Evolutionary conservation across 2,329 filamentous ascomycete species (phyloP), one percentile per base, ranked within the genome.

Genomic region (Xylaria sp.): DNA sequence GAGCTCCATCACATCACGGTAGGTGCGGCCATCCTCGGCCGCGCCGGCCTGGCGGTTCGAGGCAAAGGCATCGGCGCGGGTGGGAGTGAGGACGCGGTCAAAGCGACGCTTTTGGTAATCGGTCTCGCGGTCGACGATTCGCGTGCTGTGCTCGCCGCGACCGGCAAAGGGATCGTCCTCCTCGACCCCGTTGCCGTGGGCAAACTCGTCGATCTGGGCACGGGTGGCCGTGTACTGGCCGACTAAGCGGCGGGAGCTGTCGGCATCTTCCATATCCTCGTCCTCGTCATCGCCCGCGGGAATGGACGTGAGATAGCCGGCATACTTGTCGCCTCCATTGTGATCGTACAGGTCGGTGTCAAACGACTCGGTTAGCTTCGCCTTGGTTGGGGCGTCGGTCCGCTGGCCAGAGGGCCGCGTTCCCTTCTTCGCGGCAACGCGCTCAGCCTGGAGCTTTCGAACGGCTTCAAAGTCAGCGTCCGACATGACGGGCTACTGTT

Each of bases 61-160:
- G 30, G 92, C 91, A 77, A 97, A 97, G 0, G 93, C 91, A 78
- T 97, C 94, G 69, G 90, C 93, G 76, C 93, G 90, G 9, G 93
- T 94, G 4, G 94, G 94, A 25, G 93, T 96, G 70, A 98, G 85
- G 60, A 89, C 90, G 69, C 96, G 93, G 78, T 97, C 91, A 80
- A 97, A 97, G 67, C 94, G 90, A 72, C 94, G 93, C 82, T 97
- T 97, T 82, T 99, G 97, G 79, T 99, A 99, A 78, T 98, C 95
- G 71, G 94, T 97, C 84, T 98, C 95, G 76, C 96, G 91, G 78
- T 97, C 95, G 69, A 91, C 86, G 77, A 99, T 98, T 75, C 95
- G 91, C 66, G 92, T 94, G 79, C 93, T 93, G 82, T 95, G 93
- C 84, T 98, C 96, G 73, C 88, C 87, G 73, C 91, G 89, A 52